phyloP scores from a whole-genome alignment of 2,329 filamentous ascomycete species.

The Ophiostoma himal-ulmi region DNA sequence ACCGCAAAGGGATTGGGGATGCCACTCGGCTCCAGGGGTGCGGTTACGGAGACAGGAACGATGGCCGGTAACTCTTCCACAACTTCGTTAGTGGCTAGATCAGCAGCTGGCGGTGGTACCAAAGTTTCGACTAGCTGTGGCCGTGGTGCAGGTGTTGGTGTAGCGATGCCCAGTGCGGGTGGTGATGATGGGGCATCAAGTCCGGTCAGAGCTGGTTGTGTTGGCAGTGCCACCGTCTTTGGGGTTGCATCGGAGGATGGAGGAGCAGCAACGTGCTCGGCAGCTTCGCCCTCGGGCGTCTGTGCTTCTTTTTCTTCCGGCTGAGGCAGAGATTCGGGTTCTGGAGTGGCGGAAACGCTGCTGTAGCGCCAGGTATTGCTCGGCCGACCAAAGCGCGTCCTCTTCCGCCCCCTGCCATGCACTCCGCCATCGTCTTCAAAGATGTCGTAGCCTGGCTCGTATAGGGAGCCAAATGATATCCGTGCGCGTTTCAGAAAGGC shows the following conservation, averaged over 20 bases:
- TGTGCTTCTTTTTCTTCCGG: constrained; percentile 22
- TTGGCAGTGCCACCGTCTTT: neutral
- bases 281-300: neutral
- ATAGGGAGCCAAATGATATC: constrained; percentile 61
- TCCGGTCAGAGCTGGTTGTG: neutral
- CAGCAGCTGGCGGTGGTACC: neutral
- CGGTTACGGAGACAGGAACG: neutral
- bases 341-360: constrained; percentile 65
- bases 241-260: neutral
- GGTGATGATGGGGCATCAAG: constrained; percentile 13
- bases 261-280: neutral
- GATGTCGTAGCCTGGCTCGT: constrained; percentile 59
- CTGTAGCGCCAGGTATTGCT: constrained; percentile 68
- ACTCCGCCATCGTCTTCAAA: constrained; percentile 60
- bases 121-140: neutral
- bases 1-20: constrained; percentile 16
- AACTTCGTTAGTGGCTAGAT: neutral
- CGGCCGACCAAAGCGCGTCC: constrained; percentile 60
- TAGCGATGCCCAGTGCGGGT: neutral
- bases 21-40: neutral
- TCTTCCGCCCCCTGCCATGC: constrained; percentile 59
- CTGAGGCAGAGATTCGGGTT: constrained; percentile 55
- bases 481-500: constrained; percentile 70
- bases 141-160: constrained; percentile 19
- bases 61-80: neutral